These are phyloP conservation scores for Biscogniauxia mediterranea DNA, from an alignment of 2,329 filamentous ascomycete genomes.

Conservation along the genomic window DNA sequence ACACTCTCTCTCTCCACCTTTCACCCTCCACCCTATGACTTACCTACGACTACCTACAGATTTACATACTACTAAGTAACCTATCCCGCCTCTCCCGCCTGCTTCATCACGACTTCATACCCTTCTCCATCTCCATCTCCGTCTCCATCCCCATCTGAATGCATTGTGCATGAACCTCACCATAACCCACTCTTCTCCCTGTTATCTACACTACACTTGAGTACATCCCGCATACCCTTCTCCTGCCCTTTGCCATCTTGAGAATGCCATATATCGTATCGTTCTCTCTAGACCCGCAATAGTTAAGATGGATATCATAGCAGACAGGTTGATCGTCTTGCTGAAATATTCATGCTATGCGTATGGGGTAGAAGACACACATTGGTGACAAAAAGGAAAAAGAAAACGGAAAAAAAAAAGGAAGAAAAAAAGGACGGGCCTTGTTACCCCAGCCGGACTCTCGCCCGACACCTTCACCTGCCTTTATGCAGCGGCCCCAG, in stretches of 20 bases:
- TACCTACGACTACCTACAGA: too few relatives aligned
- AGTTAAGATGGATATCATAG: background rate
- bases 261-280: too few relatives aligned
- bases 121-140: background rate
- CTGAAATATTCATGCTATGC: background rate
- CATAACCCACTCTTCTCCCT: background rate
- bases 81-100: too few relatives aligned
- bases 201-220: background rate
- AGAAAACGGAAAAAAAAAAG: too few relatives aligned
- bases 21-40: too few relatives aligned
- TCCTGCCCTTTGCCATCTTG: too few relatives aligned
- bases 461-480: background rate
- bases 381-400: background rate
- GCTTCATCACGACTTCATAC: background rate
- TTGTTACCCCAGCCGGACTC: background rate
- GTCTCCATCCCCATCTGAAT: background rate
- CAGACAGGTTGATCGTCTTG: background rate
- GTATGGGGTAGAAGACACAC: background rate
- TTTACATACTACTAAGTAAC: too few relatives aligned
- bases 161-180: background rate
- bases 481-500: background rate
- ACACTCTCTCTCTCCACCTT: too few relatives aligned
- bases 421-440: background rate
- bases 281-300: too few relatives aligned
- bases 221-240: background rate